Percentiles rank a stretch among this genome's conserved stretches.
These are phyloP conservation scores for Leccinum olivaceopallidum DNA, from an alignment of 768 basidiomycete species.

Conservation along the genomic window DNA sequence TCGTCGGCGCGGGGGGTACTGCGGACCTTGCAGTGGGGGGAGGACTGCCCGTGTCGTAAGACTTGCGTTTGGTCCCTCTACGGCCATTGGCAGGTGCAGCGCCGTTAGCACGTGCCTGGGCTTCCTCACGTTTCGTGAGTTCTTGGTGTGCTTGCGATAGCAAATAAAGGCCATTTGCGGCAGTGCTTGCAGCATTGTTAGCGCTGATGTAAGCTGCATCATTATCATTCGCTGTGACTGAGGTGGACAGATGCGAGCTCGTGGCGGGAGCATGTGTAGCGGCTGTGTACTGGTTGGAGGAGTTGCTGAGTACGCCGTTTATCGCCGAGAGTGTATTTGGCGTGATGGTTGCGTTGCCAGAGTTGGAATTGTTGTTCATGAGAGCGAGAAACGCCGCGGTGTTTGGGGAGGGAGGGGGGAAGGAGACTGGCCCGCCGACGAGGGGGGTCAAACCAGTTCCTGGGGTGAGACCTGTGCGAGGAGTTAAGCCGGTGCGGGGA, in stretches of 20 bases:
- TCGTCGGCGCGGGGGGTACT: constrained; percentile 26
- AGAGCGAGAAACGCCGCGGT: constrained; percentile 92
- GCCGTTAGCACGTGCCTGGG: constrained; percentile 59
- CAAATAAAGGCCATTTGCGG: constrained; percentile 91
- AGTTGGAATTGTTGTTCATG: constrained; percentile 57
- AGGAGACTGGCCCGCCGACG: constrained; percentile 69
- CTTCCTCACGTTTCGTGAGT: constrained; percentile 92
- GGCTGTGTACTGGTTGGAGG: constrained; percentile 27
- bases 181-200: constrained; percentile 61
- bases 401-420: constrained; percentile 83
- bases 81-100: constrained; percentile 34
- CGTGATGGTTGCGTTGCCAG: constrained; percentile 51
- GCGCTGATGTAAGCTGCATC: constrained; percentile 42
- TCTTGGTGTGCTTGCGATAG: constrained; percentile 96
- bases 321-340: constrained; percentile 61
- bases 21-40: constrained; percentile 29
- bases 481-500: constrained; percentile 83
- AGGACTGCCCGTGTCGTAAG: constrained; percentile 46
- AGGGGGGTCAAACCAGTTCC: constrained; percentile 79
- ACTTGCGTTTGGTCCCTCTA: constrained; percentile 73
- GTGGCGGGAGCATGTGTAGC: constrained; percentile 35
- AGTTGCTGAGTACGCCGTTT: constrained; percentile 67
- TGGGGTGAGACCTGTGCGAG: constrained; percentile 77
- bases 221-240: constrained; percentile 35
- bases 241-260: constrained; percentile 37